Conservation (phyloP, 2,329 filamentous ascomycete species). For the Metarhizium robertsii region DNA sequence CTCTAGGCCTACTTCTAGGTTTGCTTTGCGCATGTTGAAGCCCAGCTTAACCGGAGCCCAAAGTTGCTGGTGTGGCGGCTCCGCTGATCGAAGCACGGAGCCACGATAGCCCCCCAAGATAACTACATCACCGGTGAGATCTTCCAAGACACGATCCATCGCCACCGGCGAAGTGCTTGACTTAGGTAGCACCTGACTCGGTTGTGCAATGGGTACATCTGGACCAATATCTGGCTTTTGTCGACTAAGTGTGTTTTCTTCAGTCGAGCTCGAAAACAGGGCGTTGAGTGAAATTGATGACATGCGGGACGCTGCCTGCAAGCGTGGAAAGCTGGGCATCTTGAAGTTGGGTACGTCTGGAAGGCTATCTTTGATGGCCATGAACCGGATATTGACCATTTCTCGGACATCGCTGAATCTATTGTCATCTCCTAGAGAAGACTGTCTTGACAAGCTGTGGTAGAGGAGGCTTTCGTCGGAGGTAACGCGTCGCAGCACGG, state of each 20-base stretch:
- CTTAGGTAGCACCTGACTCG: not conserved
- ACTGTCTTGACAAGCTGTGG: slow-evolving; percentile 65
- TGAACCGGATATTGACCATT: slow-evolving; percentile 80
- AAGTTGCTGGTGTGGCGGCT: slow-evolving; percentile 73
- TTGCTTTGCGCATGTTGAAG: slow-evolving; percentile 81
- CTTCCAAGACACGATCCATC: slow-evolving; percentile 50
- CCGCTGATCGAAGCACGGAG: slow-evolving; percentile 76
- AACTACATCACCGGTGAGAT: slow-evolving; percentile 75
- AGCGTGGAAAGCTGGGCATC: slow-evolving; percentile 51
- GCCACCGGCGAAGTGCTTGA: slow-evolving; percentile 17
- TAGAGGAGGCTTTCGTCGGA: slow-evolving; percentile 69
- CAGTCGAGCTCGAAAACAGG: slow-evolving; percentile 18
- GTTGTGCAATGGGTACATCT: not conserved
- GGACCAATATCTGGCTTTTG: not conserved
- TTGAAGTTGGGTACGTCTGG: slow-evolving; percentile 72
- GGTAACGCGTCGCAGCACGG: slow-evolving; percentile 22
- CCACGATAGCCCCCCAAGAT: slow-evolving; percentile 86
- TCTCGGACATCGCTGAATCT: slow-evolving; percentile 72
- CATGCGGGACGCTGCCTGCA: slow-evolving; percentile 26
- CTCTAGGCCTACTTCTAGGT: slow-evolving; percentile 77
- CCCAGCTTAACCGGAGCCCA: slow-evolving; percentile 95
- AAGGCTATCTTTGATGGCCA: slow-evolving; percentile 81
- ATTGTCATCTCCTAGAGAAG: slow-evolving; percentile 75
- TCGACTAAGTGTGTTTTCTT: slow-evolving; percentile 6
- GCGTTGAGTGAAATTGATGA: slow-evolving; percentile 23